Percentiles rank a stretch among this genome's conserved stretches.
Conservation (phyloP, 768 basidiomycete genomes). For the Leucocoprinus sp. region DNA sequence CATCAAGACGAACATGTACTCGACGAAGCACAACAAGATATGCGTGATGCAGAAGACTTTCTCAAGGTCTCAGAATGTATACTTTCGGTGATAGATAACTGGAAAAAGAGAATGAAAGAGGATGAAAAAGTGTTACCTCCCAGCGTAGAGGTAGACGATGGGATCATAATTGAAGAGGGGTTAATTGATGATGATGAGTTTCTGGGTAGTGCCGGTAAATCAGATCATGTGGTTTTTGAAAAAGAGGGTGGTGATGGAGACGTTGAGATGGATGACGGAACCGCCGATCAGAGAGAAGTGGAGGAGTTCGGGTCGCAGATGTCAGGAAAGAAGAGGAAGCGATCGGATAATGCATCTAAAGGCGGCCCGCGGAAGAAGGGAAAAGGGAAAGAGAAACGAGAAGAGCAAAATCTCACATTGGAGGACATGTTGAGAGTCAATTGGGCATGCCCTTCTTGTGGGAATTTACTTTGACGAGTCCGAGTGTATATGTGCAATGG, state of each 20-base stretch:
- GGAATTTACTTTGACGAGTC: too few relatives aligned
- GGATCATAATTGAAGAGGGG: neutral
- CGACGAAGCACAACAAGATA: neutral
- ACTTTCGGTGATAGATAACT: neutral
- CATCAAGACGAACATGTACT: neutral
- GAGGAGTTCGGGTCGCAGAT: neutral
- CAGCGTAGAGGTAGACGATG: constrained; percentile 1
- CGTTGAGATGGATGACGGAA: neutral
- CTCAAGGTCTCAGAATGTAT: neutral
- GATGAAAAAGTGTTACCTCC: neutral
- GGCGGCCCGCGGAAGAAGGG: neutral
- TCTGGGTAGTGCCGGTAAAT: too few relatives aligned
- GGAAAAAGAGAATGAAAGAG: neutral
- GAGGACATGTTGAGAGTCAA: too few relatives aligned
- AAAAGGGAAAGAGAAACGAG: neutral
- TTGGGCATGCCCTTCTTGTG: too few relatives aligned
- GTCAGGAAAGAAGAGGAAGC: neutral
- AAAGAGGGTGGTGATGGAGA: neutral
- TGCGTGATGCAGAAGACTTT: neutral
- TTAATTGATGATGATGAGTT: neutral
- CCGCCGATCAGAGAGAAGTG: neutral
- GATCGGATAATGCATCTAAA: too few relatives aligned
- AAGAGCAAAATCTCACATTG: neutral
- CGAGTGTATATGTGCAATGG: too few relatives aligned
- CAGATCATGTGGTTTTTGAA: neutral